phyloP scores from a whole-genome alignment of 2,329 filamentous ascomycete genomes.

The Aureobasidium subglaciale region DNA sequence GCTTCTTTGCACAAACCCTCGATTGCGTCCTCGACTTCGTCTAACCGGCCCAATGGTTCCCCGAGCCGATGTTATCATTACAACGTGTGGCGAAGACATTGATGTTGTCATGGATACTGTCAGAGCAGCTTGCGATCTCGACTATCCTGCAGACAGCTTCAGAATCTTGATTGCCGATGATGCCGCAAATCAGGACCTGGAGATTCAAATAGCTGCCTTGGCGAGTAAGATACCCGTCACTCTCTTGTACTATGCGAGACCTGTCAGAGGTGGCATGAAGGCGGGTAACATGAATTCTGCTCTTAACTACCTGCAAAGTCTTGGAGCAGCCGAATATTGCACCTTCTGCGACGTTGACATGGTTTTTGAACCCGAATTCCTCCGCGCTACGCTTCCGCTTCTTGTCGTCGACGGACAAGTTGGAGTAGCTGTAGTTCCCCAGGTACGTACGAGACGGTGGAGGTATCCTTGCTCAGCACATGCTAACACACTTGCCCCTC shows the following conservation, averaged over 20 bases:
- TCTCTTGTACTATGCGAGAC: slow-evolving; percentile 33
- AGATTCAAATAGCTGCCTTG: slow-evolving; percentile 30
- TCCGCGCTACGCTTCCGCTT: slow-evolving; percentile 53
- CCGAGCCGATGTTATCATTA: slow-evolving; percentile 37
- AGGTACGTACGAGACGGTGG: neutral
- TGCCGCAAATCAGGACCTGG: slow-evolving; percentile 29
- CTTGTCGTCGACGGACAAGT: slow-evolving; percentile 48
- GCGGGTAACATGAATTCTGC: slow-evolving; percentile 11
- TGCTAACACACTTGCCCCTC: neutral
- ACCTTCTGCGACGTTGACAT: slow-evolving; percentile 42
- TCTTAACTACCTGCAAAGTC: slow-evolving; percentile 3
- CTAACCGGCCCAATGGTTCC: neutral
- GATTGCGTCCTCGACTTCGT: neutral
- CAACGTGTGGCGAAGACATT: slow-evolving; percentile 38
- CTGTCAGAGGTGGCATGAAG: slow-evolving; percentile 32
- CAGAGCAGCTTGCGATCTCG: slow-evolving; percentile 31
- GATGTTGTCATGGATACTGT: slow-evolving; percentile 37
- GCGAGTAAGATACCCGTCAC: slow-evolving; percentile 31
- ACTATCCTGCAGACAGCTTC: slow-evolving; percentile 34
- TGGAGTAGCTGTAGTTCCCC: slow-evolving; percentile 50
- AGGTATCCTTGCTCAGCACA: too few relatives aligned
- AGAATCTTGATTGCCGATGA: slow-evolving; percentile 37
- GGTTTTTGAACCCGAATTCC: slow-evolving; percentile 56
- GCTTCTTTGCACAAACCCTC: neutral
- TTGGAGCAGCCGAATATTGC: slow-evolving; percentile 5